These are phyloP conservation scores for Dendrocalamus sinicus DNA, from an alignment of 176 grass and related monocot genomes.

Conservation along the genomic window DNA sequence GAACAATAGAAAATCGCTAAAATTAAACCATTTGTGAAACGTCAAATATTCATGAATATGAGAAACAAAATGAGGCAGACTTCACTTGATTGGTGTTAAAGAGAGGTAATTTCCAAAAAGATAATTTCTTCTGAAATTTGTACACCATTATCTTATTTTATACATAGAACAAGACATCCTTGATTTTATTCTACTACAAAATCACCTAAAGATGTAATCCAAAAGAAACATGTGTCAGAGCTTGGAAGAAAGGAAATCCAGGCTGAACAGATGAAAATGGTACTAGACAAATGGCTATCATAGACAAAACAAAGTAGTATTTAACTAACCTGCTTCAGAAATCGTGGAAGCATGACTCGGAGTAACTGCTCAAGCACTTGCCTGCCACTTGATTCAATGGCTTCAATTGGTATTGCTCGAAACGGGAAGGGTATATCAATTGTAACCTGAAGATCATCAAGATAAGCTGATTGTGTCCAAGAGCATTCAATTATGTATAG, in stretches of 20 bases:
- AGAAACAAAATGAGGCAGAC: conserved; percentile 10
- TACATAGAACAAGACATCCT: neutral
- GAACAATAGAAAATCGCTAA: neutral
- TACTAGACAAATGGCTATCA: neutral
- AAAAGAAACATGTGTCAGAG: neutral
- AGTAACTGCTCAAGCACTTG: conserved; percentile 88
- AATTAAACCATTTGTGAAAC: neutral
- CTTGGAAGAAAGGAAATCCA: conserved; percentile 25
- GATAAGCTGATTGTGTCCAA: conserved; percentile 27
- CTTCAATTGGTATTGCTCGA: conserved; percentile 74
- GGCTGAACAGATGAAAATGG: neutral
- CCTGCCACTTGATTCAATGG: conserved; percentile 87
- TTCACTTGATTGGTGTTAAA: conserved; percentile 1
- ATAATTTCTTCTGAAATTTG: neutral
- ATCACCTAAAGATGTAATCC: neutral
- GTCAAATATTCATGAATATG: neutral
- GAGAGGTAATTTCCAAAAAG: neutral
- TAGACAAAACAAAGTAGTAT: conserved; percentile 11
- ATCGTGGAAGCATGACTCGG: conserved; percentile 84
- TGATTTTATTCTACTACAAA: conserved; percentile 7
- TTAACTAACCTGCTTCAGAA: conserved; percentile 76
- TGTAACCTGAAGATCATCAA: conserved; percentile 63
- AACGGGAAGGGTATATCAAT: conserved; percentile 95
- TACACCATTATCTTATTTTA: neutral
- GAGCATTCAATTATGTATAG: neutral